A percentile compares a stretch with the other conserved stretches of the same genome.
These are phyloP conservation scores for Waltergamsia citrina DNA, from an alignment of 2,329 filamentous ascomycete genomes.

Conservation along the genomic window DNA sequence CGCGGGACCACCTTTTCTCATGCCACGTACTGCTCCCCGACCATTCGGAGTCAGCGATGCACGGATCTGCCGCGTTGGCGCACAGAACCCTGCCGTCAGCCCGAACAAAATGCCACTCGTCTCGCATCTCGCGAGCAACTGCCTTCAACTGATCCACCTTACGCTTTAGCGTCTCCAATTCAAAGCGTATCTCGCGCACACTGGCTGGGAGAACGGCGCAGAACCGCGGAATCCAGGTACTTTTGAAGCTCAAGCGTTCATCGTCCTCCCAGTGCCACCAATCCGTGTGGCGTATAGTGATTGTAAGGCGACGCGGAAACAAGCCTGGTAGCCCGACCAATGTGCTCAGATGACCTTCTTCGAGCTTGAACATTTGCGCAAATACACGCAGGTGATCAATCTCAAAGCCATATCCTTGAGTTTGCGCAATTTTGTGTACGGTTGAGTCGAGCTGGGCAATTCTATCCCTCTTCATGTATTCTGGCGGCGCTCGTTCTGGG, in stretches of 20 bases:
- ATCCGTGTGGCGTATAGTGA: conserved; percentile 40
- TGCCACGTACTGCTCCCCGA: conserved; percentile 32
- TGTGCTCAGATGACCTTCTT: conserved; percentile 13
- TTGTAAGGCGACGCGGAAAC: conserved; percentile 22
- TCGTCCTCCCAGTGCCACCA: conserved; percentile 36
- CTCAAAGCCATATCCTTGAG: conserved; percentile 8
- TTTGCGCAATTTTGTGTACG: not conserved
- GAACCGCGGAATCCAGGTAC: conserved; percentile 22
- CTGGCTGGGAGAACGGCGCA: conserved; percentile 15
- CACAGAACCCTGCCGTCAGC: conserved; percentile 19
- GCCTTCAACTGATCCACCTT: conserved; percentile 32
- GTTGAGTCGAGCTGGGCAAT: not conserved
- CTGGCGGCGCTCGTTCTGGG: conserved; percentile 18
- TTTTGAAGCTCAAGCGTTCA: conserved; percentile 21
- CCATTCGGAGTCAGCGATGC: conserved; percentile 20
- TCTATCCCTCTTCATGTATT: conserved; percentile 4
- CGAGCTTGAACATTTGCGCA: conserved; percentile 29
- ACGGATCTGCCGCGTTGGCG: conserved; percentile 14
- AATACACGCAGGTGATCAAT: conserved; percentile 27
- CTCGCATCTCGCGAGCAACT: conserved; percentile 26
- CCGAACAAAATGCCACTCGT: conserved; percentile 25
- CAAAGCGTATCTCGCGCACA: conserved; percentile 28
- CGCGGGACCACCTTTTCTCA: conserved; percentile 25
- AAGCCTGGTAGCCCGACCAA: conserved; percentile 19
- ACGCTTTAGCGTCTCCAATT: conserved; percentile 36